Conservation (phyloP, 345 rosid genomes). For the Eucalyptus virginea region DNA sequence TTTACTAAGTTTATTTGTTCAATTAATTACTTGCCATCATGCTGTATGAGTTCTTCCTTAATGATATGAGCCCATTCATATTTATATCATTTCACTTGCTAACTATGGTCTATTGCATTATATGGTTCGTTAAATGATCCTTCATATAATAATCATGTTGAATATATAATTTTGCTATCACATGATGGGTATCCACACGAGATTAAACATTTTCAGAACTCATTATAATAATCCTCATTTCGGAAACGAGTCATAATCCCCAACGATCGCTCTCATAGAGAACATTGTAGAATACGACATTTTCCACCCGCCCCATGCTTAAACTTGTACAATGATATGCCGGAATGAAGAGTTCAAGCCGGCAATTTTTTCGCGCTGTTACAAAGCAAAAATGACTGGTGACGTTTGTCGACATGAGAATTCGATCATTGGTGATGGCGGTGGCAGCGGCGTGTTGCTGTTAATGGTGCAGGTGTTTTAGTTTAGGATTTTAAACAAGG, state of each 20-base stretch:
- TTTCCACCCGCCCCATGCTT: background rate
- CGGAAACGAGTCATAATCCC: background rate
- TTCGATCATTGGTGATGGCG: background rate
- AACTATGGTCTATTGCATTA: background rate
- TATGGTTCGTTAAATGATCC: background rate
- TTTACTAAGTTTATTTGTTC: background rate
- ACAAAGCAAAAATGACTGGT: background rate
- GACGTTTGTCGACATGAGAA: background rate
- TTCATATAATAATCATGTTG: background rate
- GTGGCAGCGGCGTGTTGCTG: background rate
- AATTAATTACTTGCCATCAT: background rate
- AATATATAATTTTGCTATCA: background rate
- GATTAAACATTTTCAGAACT: background rate
- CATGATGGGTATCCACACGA: background rate
- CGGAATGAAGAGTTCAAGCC: background rate
- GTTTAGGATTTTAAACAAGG: background rate
- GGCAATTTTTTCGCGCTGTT: background rate
- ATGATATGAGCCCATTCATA: background rate
- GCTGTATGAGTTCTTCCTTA: background rate
- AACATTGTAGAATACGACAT: background rate
- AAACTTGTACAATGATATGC: background rate
- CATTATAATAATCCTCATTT: background rate
- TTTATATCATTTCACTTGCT: background rate
- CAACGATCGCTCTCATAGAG: background rate
- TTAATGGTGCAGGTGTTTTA: background rate